Conservation (phyloP, 140 eudicot genomes). For the Bidens hawaiensis region DNA sequence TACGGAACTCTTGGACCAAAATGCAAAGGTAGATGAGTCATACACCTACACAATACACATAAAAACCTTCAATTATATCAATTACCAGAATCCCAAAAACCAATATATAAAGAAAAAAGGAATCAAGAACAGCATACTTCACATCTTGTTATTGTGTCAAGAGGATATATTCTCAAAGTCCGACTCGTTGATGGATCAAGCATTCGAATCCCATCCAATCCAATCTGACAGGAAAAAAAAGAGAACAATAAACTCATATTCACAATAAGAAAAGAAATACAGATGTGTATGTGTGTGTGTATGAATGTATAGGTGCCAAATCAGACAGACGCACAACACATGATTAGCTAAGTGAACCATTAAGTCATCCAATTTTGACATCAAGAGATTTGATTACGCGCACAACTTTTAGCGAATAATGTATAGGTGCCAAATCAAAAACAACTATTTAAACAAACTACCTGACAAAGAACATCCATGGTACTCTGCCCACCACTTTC, state of each 20-base stretch:
- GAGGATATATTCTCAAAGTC: conserved; percentile 75
- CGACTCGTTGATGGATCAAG: conserved; percentile 77
- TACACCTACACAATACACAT: conserved; percentile 42
- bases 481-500: conserved; percentile 70
- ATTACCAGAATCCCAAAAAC: background rate
- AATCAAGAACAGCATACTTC: conserved; percentile 43
- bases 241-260: background rate
- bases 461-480: conserved; percentile 93
- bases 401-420: background rate
- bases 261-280: background rate
- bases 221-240: conserved; percentile 50
- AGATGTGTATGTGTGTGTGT: background rate
- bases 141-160: conserved; percentile 74
- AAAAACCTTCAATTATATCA: background rate
- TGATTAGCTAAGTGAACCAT: background rate
- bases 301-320: background rate
- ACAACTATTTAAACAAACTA: background rate
- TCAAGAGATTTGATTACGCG: too few species aligned
- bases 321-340: background rate
- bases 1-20: conserved; percentile 93
- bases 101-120: background rate
- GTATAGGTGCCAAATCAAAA: background rate
- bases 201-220: conserved; percentile 90
- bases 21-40: conserved; percentile 82
- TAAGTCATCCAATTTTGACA: background rate